Base-by-base conservation (phyloP, 2,329 filamentous ascomycete species). In the Penicillium nordicum region DNA sequence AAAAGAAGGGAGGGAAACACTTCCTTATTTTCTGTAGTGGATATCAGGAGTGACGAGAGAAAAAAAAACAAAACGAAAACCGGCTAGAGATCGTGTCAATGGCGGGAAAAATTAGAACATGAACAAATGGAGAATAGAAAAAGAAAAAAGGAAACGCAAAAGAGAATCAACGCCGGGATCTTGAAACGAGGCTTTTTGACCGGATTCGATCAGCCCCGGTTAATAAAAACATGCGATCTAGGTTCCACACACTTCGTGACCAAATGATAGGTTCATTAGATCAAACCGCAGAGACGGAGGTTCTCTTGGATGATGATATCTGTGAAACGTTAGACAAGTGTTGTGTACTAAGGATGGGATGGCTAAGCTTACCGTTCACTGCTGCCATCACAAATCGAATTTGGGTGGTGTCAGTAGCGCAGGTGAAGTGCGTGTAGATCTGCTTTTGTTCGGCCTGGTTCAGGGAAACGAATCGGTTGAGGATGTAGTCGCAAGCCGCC, bases 301-400 rank as follows among this genome's bases (percentile, higher is more conserved):
- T 99, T 99, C 80, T 97, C 94, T 82, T 99, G 94, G 76, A 99
- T 99, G 80, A 99, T 99, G 76, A 99, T 99, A 80, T 99, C 94
- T 96, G 65, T 11, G 1, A 16, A 23, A 30, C n/a, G 25, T 32
- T 32, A 53, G 55, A 36, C 16, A n/a, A 34, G 16, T 23, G 27
- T 41, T 41, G 12, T 3, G n/a, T 23, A 9, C 2, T 5, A 10
- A 29, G 3, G 16, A 4, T 12, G 18, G 27, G 38, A 41, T 74
- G 10, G 5, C 30, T 21, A 4, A 36, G 44, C 87, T 71, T 83
- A 96, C 92, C 92, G 79, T 99, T 99, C 72, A 99, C 94, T 66
- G 94, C 94, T 60, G 93, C 92, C 94, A 99, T 99, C 78, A 99
- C 94, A 82, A 99, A 97, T 72, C 94, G 88, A 70, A 99, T 99